Conservation (phyloP, 257 asterid species). For the Nicotiana otophora region DNA sequence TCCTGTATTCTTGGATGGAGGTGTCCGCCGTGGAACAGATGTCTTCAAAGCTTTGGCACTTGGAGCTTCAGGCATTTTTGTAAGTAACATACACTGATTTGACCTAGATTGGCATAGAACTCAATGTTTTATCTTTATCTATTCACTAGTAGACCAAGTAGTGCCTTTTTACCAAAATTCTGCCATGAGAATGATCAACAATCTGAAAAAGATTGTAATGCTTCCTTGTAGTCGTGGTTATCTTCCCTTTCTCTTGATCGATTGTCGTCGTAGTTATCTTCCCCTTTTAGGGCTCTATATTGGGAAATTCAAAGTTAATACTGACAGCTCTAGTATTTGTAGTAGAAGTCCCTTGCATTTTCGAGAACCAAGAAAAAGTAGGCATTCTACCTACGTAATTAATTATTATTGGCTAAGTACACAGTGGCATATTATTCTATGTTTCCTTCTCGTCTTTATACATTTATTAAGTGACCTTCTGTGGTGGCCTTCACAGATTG, state of each 20-base stretch:
- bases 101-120: background rate
- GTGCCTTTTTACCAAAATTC: background rate
- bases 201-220: background rate
- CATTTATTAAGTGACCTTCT: background rate
- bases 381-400: no score
- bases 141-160: background rate
- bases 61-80: slow-evolving; percentile 93
- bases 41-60: slow-evolving; percentile 95
- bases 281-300: background rate
- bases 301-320: background rate
- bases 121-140: background rate
- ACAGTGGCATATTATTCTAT: background rate
- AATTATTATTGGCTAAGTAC: background rate
- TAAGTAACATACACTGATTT: slow-evolving; percentile 32
- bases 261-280: background rate
- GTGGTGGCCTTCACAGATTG: slow-evolving; percentile 45
- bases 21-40: slow-evolving; percentile 93
- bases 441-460: background rate
- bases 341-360: background rate
- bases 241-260: background rate
- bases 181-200: background rate
- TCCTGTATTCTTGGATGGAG: slow-evolving; percentile 96
- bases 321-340: background rate
- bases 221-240: background rate
- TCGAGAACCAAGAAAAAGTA: background rate